Evolutionary conservation across 257 asterid species (phyloP).

Genomic region (Solanum bulbocastanum): DNA sequence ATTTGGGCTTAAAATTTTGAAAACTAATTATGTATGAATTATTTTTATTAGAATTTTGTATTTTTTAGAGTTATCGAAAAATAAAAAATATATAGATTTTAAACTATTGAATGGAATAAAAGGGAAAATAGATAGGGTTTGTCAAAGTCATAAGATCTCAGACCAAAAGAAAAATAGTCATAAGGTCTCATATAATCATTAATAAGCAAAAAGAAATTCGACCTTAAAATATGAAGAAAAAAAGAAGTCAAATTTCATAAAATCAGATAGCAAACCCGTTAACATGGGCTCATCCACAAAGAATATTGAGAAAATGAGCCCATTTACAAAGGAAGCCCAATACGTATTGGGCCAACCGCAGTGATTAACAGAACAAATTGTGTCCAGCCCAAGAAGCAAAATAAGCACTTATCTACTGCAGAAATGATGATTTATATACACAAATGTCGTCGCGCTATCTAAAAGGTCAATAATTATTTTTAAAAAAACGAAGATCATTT

Average conservation of each 20-base stretch:
- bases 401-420: background rate
- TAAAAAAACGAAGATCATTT: background rate
- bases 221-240: background rate
- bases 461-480: background rate
- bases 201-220: no score
- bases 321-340: background rate
- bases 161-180: background rate
- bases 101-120: background rate
- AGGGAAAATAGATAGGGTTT: no score
- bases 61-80: no score
- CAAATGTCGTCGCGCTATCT: background rate
- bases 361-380: background rate
- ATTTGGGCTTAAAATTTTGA: background rate
- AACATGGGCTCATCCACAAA: background rate
- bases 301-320: background rate
- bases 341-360: background rate
- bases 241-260: background rate
- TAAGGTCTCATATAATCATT: background rate
- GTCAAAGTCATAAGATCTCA: background rate
- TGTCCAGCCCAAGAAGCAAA: background rate
- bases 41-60: background rate
- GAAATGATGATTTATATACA: background rate
- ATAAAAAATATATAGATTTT: no score
- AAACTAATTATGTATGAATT: background rate
- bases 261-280: background rate